phyloP scores from a whole-genome alignment of 2,329 filamentous ascomycete genomes.

The Byssothecium circinans region DNA sequence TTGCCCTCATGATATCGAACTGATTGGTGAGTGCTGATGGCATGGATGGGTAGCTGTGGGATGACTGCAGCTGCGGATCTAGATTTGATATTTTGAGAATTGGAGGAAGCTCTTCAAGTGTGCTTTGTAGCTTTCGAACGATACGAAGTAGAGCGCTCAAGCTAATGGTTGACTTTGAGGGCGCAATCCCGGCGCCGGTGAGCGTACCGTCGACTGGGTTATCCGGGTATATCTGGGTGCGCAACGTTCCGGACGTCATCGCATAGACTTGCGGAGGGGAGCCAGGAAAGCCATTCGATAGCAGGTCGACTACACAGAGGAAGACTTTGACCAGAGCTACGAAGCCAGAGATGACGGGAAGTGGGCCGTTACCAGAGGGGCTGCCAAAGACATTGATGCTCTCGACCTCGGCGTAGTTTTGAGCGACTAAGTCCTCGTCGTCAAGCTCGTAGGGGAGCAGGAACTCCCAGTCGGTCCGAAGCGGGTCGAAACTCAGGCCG shows the following conservation, averaged over 20 bases:
- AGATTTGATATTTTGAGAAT: conserved; percentile 12
- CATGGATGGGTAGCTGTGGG: not conserved
- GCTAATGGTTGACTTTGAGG: conserved; percentile 9
- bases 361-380: not conserved
- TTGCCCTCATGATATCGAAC: conserved; percentile 19
- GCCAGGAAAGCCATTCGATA: conserved; percentile 18
- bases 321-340: conserved; percentile 16
- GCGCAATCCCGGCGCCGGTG: not conserved
- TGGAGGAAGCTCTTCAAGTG: conserved; percentile 13
- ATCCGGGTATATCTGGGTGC: conserved; percentile 5
- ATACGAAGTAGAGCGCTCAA: conserved; percentile 15
- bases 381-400: too few species aligned
- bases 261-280: conserved; percentile 15
- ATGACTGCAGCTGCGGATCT: conserved; percentile 8
- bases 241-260: conserved; percentile 15
- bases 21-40: conserved; percentile 6
- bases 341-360: conserved; percentile 17
- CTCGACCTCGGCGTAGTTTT: not conserved
- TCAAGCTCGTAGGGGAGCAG: conserved; percentile 10
- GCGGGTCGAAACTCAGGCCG: conserved; percentile 17
- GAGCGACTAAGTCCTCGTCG: conserved; percentile 8
- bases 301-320: conserved; percentile 17
- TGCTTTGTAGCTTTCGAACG: conserved; percentile 13
- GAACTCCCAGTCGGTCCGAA: conserved; percentile 18
- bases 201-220: not conserved